A percentile compares a stretch with the other conserved stretches of the same genome.
These are phyloP conservation scores for Solanum tarijense DNA, from an alignment of 257 asterid genomes.

Conservation along the genomic window DNA sequence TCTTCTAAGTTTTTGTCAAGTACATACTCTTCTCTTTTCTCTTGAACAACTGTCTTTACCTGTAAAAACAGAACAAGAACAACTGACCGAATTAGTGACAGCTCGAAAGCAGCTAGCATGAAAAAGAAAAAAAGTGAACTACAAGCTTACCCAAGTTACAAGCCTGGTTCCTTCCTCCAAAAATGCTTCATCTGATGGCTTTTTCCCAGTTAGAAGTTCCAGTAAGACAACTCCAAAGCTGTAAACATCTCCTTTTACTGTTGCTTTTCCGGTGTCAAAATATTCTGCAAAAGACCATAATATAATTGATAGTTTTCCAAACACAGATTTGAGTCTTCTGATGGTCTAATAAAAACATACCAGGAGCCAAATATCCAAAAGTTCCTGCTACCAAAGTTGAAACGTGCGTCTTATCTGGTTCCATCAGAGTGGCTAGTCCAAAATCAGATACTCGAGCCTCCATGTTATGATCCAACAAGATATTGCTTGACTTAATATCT, in stretches of 20 bases:
- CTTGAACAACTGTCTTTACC: conserved; percentile 79
- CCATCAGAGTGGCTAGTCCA: conserved; percentile 86
- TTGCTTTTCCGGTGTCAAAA: conserved; percentile 83
- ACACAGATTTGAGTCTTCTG: neutral
- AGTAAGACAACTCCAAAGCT: conserved; percentile 88
- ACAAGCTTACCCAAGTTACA: conserved; percentile 70
- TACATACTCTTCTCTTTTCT: conserved; percentile 60
- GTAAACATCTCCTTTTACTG: conserved; percentile 82
- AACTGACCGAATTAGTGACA: neutral
- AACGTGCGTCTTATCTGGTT: conserved; percentile 75
- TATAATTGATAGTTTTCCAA: neutral
- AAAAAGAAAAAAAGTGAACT: neutral
- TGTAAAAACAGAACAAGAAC: conserved; percentile 17
- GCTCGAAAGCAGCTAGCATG: neutral
- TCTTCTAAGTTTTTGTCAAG: conserved; percentile 47
- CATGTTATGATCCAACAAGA: conserved; percentile 57
- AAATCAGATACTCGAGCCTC: conserved; percentile 80
- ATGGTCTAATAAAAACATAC: conserved; percentile 19
- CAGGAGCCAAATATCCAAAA: conserved; percentile 86
- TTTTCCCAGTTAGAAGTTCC: conserved; percentile 79
- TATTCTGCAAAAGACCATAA: conserved; percentile 48
- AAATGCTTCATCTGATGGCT: conserved; percentile 68
- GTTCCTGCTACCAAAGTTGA: conserved; percentile 87
- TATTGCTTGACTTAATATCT: conserved; percentile 83
- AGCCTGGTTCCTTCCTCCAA: conserved; percentile 89